Conservation (phyloP, 306 rosid species). For the Citrullus colocynthis region DNA sequence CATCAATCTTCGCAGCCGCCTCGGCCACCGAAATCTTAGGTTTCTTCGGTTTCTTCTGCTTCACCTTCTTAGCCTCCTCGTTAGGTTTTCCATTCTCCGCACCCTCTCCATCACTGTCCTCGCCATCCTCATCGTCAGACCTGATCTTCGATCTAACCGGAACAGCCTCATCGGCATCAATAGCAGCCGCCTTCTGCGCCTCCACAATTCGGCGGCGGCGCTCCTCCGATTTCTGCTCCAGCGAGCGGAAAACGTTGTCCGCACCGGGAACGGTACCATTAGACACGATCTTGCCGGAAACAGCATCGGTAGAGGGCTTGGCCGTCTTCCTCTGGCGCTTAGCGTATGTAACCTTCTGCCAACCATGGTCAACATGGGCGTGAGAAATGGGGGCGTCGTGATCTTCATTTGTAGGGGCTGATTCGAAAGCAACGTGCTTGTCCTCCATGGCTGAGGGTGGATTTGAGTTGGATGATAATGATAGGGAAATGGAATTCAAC, state of each 20-base stretch:
- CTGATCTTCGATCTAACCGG: constrained; percentile 53
- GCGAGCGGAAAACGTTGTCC: constrained; percentile 54
- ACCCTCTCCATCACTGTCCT: constrained; percentile 34
- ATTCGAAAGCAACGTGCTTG: constrained; percentile 27
- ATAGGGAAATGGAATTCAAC: not conserved
- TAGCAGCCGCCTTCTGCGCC: constrained; percentile 35
- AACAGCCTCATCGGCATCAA: constrained; percentile 13
- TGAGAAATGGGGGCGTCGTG: constrained; percentile 12
- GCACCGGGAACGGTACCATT: constrained; percentile 21
- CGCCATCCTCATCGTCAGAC: constrained; percentile 37
- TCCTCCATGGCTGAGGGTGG: constrained; percentile 36
- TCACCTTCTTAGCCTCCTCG: constrained; percentile 62
- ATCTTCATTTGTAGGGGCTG: constrained; percentile 13
- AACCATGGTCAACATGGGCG: constrained; percentile 51
- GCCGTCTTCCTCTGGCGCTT: constrained; percentile 56
- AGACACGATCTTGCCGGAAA: constrained; percentile 16
- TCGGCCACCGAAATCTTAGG: constrained; percentile 81
- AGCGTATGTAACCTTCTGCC: constrained; percentile 89
- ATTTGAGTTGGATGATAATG: not conserved
- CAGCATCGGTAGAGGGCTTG: constrained; percentile 28
- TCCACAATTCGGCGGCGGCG: constrained; percentile 61
- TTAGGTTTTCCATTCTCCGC: constrained; percentile 36
- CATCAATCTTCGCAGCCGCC: constrained; percentile 78
- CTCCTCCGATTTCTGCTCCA: constrained; percentile 74
- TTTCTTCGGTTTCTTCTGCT: constrained; percentile 75